Base-by-base conservation (phyloP, 176 grass and related monocot genomes). In the Cenchrus purpureus region DNA sequence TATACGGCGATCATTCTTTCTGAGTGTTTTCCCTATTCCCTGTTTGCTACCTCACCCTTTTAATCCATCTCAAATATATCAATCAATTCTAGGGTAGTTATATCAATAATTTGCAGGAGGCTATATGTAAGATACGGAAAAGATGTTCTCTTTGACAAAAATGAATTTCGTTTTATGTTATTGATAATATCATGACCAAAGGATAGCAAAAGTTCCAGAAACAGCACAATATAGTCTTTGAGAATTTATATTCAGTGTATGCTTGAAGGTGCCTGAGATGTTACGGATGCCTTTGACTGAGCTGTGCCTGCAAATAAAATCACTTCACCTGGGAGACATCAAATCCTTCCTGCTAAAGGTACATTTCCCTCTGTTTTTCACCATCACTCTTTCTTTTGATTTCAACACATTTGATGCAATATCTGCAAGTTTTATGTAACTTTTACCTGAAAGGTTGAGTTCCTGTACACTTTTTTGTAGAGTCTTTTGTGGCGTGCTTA, bases 251-350 rank as follows among this genome's bases (percentile, higher is more conserved):
- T 86, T 72, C 40, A 83, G 68, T 90, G 8, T 81, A 42, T 83
- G 71, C 68, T 89, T 90, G 74, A 87, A 98, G 95, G 91, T 98
- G 20, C 95, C 95, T 69, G 95, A 98, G 91, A 98, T 98, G 91
- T 76, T 98, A 73, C 87, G 95, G 67, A 98, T 95, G 95, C 93
- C 93, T 69, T 93, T 98, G 89, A 95, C 93, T 61, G 95, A 98
- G 78, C 73, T 98, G 57, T 98, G 93, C 90, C 86, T 98, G 76
- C 95, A 98, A 86, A 98, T 98, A 88, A 98, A 98, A 91, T 98
- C 95, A 84, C 95, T 98, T 68, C 89, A 87, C 74, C 83, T 98
- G 80, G 95, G 93, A 80, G 79, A 88, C 82, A 89, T 93, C 79
- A 98, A 95, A 89, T 83, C 95, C n/a, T 98, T 98, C 68, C 83